Evolutionary conservation across 768 basidiomycete species (phyloP), one percentile per base, ranked within the genome.

Genomic region (Lentinus tigrinus): DNA sequence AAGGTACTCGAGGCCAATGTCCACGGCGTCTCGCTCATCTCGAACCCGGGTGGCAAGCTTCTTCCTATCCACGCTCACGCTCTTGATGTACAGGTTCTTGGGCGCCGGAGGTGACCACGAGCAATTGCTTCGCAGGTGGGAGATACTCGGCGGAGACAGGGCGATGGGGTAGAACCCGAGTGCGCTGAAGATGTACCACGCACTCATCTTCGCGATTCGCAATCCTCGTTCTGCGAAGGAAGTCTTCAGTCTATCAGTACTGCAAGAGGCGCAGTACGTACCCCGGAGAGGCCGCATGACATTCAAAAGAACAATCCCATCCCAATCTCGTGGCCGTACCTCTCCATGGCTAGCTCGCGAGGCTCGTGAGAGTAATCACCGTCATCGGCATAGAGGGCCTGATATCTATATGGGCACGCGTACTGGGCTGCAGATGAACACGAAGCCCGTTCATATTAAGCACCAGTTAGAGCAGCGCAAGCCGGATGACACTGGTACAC

Each of bases 181-280:
- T 0, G 89, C 84, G 49, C 84, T 87, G 73, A 91, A 93, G 14
- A 93, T 78, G 64, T 87, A 93, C 91, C 91, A 93, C 0, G 91
- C 88, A 64, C 88, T 90, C 91, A 93, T 93, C 69, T 94, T 91
- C 1, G n/a, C n/a, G n/a, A n/a, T n/a, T 91, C 91, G 62, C 91
- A 93, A 67, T 94, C 91, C 69, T 94, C 91, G 64, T 93, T 94
- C 87, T 91, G 58, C 9, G 31, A 2, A 13, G 19, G 3, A 28
- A 4, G 24, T 19, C 13, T 23, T 37, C 21, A 14, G 48, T 14
- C 37, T 17, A 3, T n/a, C 3, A 3, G 17, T 11, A 17, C 19
- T 28, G 24, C 3, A 9, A 28, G 14, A 65, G n/a, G 2, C 26
- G 34, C 23, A 19, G 61, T 19, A 24, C 80, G 21, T 66, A 89